Evolutionary conservation across 768 basidiomycete species (phyloP).

Genomic region (Rhizopogon sp.): DNA sequence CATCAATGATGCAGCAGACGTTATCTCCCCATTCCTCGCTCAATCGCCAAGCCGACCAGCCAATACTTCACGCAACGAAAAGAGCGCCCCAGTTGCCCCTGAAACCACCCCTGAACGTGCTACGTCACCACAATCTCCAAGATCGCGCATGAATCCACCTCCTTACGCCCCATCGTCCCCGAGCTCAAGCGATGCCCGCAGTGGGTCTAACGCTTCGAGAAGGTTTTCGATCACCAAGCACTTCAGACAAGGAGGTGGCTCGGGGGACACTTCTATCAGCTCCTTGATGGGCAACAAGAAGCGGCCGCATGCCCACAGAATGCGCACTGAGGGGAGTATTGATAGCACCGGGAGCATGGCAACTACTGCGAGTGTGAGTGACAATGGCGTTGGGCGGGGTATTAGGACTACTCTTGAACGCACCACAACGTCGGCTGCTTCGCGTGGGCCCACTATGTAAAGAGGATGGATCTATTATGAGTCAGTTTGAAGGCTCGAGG

Average conservation of each 20-base stretch:
- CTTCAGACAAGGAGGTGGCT: constrained; percentile 1
- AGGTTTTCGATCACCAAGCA: constrained; percentile 1
- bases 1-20: constrained; percentile 14
- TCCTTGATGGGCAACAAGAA: background rate
- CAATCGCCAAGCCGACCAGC: constrained; percentile 1
- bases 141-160: constrained; percentile 22
- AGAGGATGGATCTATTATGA: background rate
- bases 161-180: constrained; percentile 14
- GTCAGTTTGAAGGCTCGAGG: no score
- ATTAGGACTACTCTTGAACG: background rate
- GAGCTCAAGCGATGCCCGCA: background rate
- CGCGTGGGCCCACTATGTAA: constrained; percentile 5
- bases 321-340: background rate
- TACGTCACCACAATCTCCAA: constrained; percentile 3
- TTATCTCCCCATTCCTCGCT: constrained; percentile 19
- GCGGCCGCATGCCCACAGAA: background rate
- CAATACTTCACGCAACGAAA: background rate
- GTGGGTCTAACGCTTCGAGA: background rate
- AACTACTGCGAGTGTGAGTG: background rate
- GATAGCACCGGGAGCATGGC: background rate
- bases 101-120: constrained; percentile 1
- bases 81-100: constrained; percentile 2
- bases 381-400: background rate
- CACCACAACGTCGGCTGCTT: background rate
- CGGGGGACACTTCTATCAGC: constrained; percentile 10